phyloP scores from a whole-genome alignment of 352 stramenopile species.

The Phytopythium vexans region DNA sequence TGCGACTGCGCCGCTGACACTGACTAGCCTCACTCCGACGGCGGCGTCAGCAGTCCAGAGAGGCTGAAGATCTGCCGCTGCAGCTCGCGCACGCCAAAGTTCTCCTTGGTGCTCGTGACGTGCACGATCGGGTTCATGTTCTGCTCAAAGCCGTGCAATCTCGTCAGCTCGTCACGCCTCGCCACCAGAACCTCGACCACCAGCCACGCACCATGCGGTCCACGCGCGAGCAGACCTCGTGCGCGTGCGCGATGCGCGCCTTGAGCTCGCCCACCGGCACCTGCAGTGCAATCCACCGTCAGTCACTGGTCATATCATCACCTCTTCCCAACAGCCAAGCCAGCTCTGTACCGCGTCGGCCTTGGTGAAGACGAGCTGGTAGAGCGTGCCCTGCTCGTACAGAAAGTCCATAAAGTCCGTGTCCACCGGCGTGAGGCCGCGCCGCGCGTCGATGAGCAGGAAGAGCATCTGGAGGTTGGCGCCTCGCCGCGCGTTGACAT shows the following conservation, averaged over 20 bases:
- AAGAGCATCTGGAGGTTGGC: conserved; percentile 76
- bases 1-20: no score
- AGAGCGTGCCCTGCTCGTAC: conserved; percentile 71
- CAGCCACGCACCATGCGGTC: conserved; percentile 45
- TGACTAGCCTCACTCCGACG: neutral
- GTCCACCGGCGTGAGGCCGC: conserved; percentile 74
- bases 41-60: conserved; percentile 37
- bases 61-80: conserved; percentile 71
- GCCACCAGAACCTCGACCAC: neutral
- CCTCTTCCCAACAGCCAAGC: neutral
- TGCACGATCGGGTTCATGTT: conserved; percentile 84
- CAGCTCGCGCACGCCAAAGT: conserved; percentile 72
- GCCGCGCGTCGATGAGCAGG: conserved; percentile 75
- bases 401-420: conserved; percentile 89
- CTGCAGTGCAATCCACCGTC: conserved; percentile 5
- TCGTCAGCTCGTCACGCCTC: neutral
- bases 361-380: conserved; percentile 92
- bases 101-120: conserved; percentile 73
- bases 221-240: conserved; percentile 36
- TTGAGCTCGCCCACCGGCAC: conserved; percentile 40
- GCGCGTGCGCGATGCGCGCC: conserved; percentile 47
- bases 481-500: conserved; percentile 57
- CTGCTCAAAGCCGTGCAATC: conserved; percentile 19
- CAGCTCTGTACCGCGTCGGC: conserved; percentile 63
- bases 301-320: neutral